Conservation (phyloP, 2,329 filamentous ascomycete species). For the Alternaria consortialis region DNA sequence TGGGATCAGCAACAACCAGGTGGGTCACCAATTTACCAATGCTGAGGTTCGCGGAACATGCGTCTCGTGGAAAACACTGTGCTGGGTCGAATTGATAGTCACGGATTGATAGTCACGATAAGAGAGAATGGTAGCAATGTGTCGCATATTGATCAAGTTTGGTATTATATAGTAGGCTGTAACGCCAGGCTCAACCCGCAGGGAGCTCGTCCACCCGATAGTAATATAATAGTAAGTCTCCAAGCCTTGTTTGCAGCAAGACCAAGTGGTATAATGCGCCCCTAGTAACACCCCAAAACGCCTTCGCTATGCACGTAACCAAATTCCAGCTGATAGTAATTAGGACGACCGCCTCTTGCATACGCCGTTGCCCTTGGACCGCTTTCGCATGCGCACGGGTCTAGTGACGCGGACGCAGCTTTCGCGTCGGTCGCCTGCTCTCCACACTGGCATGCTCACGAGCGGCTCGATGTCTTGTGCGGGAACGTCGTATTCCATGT, state of each 20-base stretch:
- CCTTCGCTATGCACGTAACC: conserved; percentile 43
- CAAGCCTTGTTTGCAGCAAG: conserved; percentile 10
- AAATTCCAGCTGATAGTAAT: conserved; percentile 7
- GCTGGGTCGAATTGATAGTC: conserved; percentile 19
- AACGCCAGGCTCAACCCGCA: conserved; percentile 47
- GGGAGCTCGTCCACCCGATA: conserved; percentile 33
- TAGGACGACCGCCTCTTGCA: conserved; percentile 34
- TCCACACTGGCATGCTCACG: conserved; percentile 33
- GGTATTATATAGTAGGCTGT: conserved; percentile 23
- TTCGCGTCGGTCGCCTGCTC: conserved; percentile 37
- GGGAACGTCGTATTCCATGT: conserved; percentile 41
- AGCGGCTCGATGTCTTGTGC: conserved; percentile 23
- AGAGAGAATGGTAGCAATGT: not conserved
- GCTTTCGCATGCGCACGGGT: conserved; percentile 46
- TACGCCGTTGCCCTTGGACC: conserved; percentile 25
- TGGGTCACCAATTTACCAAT: conserved; percentile 34
- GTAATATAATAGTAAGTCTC: conserved; percentile 7
- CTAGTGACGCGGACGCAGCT: conserved; percentile 41
- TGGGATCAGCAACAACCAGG: conserved; percentile 23
- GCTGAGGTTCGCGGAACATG: conserved; percentile 23
- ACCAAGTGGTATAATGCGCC: conserved; percentile 42
- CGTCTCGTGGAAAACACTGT: conserved; percentile 30
- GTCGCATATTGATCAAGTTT: conserved; percentile 18
- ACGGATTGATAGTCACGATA: conserved; percentile 8
- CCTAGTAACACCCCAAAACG: conserved; percentile 31